phyloP scores from a whole-genome alignment of 805 yeast species.

The Dipodascopsis uninucleata region DNA sequence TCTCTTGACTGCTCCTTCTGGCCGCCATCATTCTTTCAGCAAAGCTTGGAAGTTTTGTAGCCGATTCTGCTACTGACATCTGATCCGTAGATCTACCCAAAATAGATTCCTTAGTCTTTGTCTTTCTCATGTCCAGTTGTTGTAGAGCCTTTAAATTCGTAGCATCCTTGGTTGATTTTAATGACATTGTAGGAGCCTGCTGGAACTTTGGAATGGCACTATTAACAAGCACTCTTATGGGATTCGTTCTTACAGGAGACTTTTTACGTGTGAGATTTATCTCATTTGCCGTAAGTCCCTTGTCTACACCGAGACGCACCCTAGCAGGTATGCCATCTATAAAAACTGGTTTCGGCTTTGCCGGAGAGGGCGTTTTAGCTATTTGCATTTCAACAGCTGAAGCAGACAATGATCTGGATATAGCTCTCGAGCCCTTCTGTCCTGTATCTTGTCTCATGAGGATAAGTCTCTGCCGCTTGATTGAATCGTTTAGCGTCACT shows the following conservation, averaged over 20 bases:
- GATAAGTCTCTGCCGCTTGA: not conserved
- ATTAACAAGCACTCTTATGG: slow-evolving; percentile 1
- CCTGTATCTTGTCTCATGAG: not conserved
- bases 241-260: not conserved
- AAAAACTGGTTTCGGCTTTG: slow-evolving; percentile 1
- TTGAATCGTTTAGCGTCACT: not conserved
- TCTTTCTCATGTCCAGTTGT: no score
- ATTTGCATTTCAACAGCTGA: slow-evolving; percentile 14
- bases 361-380: slow-evolving; percentile 24
- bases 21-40: no score
- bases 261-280: slow-evolving; percentile 18
- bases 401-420: not conserved
- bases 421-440: not conserved
- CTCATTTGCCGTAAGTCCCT: slow-evolving; percentile 26
- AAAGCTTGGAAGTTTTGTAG: no score
- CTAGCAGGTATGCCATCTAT: slow-evolving; percentile 23
- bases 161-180: slow-evolving; percentile 20
- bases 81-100: no score
- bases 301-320: slow-evolving; percentile 29
- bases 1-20: no score
- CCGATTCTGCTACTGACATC: no score
- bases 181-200: slow-evolving; percentile 10
- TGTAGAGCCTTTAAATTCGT: no score
- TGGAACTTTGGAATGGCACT: not conserved
- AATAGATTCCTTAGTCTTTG: no score